Conservation (phyloP, 1,284 basidiomycete genomes). For the Wolfiporia cocos region DNA sequence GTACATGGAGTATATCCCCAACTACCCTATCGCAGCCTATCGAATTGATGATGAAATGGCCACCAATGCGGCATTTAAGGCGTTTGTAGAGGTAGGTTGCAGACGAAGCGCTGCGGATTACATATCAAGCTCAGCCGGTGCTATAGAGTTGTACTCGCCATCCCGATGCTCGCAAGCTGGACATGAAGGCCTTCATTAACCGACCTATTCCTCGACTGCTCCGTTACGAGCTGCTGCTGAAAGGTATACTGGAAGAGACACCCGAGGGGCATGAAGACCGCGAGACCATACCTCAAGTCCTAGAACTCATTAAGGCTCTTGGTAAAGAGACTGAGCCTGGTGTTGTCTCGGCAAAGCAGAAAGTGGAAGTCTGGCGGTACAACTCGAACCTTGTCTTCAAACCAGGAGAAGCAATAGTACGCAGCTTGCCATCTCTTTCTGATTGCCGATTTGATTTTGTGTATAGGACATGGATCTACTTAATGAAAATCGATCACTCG, state of each 20-base stretch:
- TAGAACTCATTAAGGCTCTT: conserved; percentile 80
- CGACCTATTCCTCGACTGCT: conserved; percentile 85
- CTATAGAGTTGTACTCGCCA: conserved; percentile 63
- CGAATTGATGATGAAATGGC: conserved; percentile 86
- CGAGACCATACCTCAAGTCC: conserved; percentile 73
- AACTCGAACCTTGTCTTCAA: conserved; percentile 79
- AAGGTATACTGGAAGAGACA: conserved; percentile 71
- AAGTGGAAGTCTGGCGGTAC: conserved; percentile 83
- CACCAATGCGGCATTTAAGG: conserved; percentile 74
- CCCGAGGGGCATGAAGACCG: conserved; percentile 73
- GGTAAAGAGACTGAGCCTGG: conserved; percentile 84
- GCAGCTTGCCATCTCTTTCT: conserved; percentile 22
- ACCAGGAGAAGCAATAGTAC: conserved; percentile 69
- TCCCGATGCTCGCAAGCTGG: conserved; percentile 70
- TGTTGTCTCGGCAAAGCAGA: conserved; percentile 76
- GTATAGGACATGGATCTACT: conserved; percentile 81
- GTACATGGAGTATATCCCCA: conserved; percentile 90
- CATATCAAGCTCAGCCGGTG: neutral
- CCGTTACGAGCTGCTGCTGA: conserved; percentile 85
- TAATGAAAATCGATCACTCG: conserved; percentile 76
- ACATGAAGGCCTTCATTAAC: conserved; percentile 86
- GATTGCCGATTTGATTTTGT: conserved; percentile 2
- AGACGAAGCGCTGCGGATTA: neutral
- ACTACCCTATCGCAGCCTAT: conserved; percentile 92
- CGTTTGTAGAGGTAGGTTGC: conserved; percentile 72